Evolutionary conservation across 306 rosid species (phyloP).

Genomic region (Cyclanthera cordifolia): DNA sequence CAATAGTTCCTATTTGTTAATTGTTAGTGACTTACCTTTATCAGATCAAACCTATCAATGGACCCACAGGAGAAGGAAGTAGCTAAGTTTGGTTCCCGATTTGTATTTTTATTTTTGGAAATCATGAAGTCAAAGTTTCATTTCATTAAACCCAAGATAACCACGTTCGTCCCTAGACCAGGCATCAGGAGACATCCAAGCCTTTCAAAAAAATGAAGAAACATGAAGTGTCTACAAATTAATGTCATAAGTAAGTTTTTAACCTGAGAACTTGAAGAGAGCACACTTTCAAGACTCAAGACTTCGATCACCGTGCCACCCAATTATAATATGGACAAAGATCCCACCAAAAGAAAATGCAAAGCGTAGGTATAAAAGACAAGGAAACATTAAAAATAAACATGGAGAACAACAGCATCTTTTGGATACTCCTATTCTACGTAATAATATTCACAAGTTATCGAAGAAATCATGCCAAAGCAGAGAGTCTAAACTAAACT

Average conservation of each 20-base stretch:
- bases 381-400: background rate
- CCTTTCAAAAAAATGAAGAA: no score
- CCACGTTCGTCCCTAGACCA: no score
- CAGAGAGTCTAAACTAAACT: no score
- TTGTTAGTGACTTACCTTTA: background rate
- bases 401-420: background rate
- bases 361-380: background rate
- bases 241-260: no score
- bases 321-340: background rate
- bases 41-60: background rate
- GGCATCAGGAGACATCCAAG: no score
- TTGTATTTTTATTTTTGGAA: no score
- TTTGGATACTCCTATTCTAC: background rate
- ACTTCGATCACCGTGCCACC: no score
- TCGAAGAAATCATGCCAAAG: background rate
- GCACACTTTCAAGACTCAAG: no score
- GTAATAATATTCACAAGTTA: background rate
- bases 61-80: constrained; percentile 1
- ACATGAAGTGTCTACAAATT: no score
- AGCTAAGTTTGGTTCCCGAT: background rate
- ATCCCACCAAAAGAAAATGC: background rate
- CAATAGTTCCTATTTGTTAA: background rate
- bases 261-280: no score
- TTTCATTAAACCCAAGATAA: no score
- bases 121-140: no score